Conservation (phyloP, 176 grass and related monocot genomes). For the Oryza meridionalis region DNA sequence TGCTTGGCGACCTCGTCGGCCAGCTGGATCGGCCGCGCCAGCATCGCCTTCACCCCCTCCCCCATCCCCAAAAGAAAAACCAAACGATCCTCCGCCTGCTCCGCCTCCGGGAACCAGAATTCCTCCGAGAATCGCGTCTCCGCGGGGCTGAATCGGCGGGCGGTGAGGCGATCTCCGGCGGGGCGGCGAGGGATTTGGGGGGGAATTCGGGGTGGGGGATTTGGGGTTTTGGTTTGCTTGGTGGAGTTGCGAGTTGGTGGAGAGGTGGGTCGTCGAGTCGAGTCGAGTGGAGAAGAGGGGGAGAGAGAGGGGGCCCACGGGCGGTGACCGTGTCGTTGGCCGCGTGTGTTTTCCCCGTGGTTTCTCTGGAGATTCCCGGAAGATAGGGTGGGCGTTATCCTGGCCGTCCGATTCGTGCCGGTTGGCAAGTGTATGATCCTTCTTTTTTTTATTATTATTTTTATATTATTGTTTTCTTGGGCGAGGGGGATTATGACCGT, state of each 20-base stretch:
- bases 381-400: background rate
- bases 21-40: conserved; percentile 81
- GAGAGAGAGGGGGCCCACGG: background rate
- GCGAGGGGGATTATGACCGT: background rate
- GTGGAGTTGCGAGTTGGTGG: too few relatives aligned
- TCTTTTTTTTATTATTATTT: background rate
- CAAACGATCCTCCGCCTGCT: background rate
- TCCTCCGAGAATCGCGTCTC: background rate
- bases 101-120: background rate
- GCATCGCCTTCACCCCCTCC: conserved; percentile 78
- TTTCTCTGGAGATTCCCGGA: background rate
- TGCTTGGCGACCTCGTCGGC: conserved; percentile 77
- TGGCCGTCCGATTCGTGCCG: background rate
- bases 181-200: background rate
- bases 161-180: conserved; percentile 4
- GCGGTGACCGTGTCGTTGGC: background rate
- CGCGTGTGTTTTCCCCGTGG: background rate
- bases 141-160: too few relatives aligned
- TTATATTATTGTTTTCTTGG: background rate
- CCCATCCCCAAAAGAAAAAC: conserved; percentile 44
- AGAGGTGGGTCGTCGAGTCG: too few relatives aligned
- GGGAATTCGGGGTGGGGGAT: background rate
- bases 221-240: background rate
- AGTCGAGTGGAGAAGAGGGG: too few relatives aligned
- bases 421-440: too few relatives aligned